Conservation (phyloP, 805 yeast genomes). For the Pichia heedii region DNA sequence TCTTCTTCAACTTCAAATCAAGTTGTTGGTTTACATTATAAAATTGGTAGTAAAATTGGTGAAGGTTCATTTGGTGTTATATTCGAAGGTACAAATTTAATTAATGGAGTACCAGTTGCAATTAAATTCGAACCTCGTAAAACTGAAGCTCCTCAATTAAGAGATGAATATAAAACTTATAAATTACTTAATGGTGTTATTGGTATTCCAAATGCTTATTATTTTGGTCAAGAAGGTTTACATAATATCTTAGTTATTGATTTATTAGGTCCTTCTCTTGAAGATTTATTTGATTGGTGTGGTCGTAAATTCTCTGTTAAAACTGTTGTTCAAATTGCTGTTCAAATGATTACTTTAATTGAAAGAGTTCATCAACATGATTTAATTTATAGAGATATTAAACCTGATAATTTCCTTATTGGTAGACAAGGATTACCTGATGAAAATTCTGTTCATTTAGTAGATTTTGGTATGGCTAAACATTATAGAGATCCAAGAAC, state of each 20-base stretch:
- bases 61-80: conserved; percentile 98
- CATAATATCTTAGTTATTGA: conserved; percentile 94
- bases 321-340: conserved; percentile 88
- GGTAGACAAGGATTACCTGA: conserved; percentile 82
- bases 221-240: conserved; percentile 96
- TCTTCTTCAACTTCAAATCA: conserved; percentile 28
- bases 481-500: conserved; percentile 96
- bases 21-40: conserved; percentile 90
- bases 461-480: conserved; percentile 98
- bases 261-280: conserved; percentile 88
- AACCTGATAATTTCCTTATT: conserved; percentile 93
- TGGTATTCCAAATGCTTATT: conserved; percentile 95
- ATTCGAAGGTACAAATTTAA: conserved; percentile 88
- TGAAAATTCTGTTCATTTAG: conserved; percentile 79
- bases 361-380: conserved; percentile 84
- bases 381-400: conserved; percentile 90
- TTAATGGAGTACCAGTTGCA: conserved; percentile 90
- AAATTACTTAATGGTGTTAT: conserved; percentile 70
- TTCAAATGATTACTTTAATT: conserved; percentile 85
- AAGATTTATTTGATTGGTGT: conserved; percentile 97
- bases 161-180: conserved; percentile 96
- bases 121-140: conserved; percentile 96
- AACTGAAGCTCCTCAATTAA: conserved; percentile 92
- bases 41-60: conserved; percentile 95
- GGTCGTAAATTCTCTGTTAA: conserved; percentile 80